These are phyloP conservation scores for Zygoascus meyerae DNA, from an alignment of 1,139 yeast genomes.

Conservation along the genomic window DNA sequence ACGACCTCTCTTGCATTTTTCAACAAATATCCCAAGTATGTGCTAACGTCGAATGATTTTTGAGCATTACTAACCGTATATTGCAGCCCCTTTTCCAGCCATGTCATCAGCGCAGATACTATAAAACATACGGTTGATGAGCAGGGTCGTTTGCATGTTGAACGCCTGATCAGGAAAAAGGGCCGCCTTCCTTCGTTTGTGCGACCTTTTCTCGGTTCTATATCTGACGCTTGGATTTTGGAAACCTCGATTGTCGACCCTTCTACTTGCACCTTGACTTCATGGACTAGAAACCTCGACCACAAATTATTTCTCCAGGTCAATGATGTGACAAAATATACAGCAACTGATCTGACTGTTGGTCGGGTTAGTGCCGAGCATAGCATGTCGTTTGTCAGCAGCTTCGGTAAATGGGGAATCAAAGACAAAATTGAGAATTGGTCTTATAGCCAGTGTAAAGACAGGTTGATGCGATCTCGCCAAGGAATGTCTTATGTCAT, in stretches of 20 bases:
- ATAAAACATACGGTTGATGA: conserved; percentile 52
- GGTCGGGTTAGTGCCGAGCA: conserved; percentile 21
- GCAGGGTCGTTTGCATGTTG: conserved; percentile 62
- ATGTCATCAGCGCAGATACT: conserved; percentile 82
- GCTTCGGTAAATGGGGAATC: conserved; percentile 54
- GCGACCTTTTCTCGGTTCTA: conserved; percentile 67
- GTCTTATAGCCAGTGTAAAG: conserved; percentile 67
- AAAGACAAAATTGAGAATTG: conserved; percentile 74
- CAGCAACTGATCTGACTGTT: conserved; percentile 25
- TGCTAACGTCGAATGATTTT: conserved; percentile 2
- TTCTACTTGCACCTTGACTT: conserved; percentile 44
- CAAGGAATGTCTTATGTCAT: conserved; percentile 75
- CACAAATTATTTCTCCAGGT: conserved; percentile 74
- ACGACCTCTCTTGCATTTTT: conserved; percentile 26
- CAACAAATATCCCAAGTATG: conserved; percentile 28
- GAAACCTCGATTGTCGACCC: conserved; percentile 80
- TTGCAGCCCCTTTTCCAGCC: conserved; percentile 65
- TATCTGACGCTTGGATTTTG: conserved; percentile 74
- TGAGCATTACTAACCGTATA: background rate
- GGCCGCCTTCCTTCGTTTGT: conserved; percentile 82
- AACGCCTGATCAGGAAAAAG: conserved; percentile 68
- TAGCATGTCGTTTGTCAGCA: conserved; percentile 67
- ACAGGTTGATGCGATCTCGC: conserved; percentile 61
- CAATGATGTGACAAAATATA: conserved; percentile 66
- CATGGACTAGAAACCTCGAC: conserved; percentile 82